Conservation (phyloP, 345 rosid genomes). For the Populus tremula region DNA sequence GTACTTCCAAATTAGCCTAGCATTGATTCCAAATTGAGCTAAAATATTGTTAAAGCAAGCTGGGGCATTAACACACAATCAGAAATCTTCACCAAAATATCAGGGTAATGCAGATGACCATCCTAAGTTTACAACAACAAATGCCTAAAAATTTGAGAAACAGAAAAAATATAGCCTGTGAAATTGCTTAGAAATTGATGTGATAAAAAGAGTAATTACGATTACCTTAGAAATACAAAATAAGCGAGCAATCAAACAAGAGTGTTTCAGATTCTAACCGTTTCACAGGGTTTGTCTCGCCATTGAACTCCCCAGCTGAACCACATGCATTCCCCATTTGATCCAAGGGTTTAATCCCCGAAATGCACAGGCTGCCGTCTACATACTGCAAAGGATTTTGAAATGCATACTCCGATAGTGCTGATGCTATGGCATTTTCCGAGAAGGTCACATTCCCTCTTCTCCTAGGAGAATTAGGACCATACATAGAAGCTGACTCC, state of each 20-base stretch:
- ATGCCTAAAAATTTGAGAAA: not conserved
- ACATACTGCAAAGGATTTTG: constrained; percentile 41
- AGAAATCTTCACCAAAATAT: not conserved
- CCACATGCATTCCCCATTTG: constrained; percentile 27
- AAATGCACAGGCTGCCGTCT: constrained; percentile 41
- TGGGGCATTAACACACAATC: not conserved
- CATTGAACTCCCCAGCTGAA: constrained; percentile 31
- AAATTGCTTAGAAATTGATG: not conserved
- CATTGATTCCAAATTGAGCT: not conserved
- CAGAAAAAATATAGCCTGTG: not conserved
- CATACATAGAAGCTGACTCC: constrained; percentile 62
- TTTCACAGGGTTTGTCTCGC: constrained; percentile 42
- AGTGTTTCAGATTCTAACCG: constrained; percentile 43
- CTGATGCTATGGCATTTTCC: constrained; percentile 55
- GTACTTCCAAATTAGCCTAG: not conserved
- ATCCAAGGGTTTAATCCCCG: constrained; percentile 24
- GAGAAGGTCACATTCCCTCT: constrained; percentile 44
- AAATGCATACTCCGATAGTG: constrained; percentile 51
- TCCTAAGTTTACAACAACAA: not conserved
- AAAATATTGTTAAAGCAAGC: not conserved
- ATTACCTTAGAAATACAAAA: not conserved
- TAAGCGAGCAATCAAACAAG: not conserved
- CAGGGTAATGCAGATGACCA: not conserved
- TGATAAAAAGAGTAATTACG: not conserved
- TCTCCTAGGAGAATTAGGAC: constrained; percentile 77